Percentiles rank a stretch among this genome's conserved stretches.
Evolutionary conservation across 495 filamentous ascomycete species (phyloP).

Genomic region (Penicillium cinerascens): DNA sequence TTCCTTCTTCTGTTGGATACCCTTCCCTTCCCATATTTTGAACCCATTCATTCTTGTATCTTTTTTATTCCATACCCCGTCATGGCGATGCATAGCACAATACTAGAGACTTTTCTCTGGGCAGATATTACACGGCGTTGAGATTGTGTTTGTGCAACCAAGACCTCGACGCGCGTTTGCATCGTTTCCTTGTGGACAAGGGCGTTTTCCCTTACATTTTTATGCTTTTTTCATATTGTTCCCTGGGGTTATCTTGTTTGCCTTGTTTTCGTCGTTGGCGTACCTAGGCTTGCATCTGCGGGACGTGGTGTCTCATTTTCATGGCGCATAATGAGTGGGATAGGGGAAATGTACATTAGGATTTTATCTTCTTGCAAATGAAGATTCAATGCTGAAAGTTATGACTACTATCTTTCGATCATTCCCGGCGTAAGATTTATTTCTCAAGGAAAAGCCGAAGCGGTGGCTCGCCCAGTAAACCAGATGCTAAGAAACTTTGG

Average conservation of each 20-base stretch:
- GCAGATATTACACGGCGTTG: constrained; percentile 1
- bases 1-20: constrained; percentile 4
- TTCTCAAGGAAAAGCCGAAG: neutral
- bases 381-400: neutral
- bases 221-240: neutral
- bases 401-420: neutral
- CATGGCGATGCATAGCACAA: constrained; percentile 2
- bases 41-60: neutral
- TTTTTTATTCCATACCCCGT: constrained; percentile 1
- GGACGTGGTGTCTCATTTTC: constrained; percentile 10
- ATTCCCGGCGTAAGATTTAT: neutral
- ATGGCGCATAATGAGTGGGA: constrained; percentile 6
- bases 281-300: neutral
- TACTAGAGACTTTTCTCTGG: neutral
- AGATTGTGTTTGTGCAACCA: neutral
- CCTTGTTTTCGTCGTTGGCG: neutral
- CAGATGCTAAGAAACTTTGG: neutral
- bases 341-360: constrained; percentile 8
- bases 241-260: neutral
- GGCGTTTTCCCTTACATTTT: neutral
- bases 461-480: neutral
- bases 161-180: neutral
- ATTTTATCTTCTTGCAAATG: constrained; percentile 4
- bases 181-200: neutral
- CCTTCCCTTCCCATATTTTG: neutral